Percentiles rank a stretch among this genome's conserved stretches.
These are phyloP conservation scores for Pterocarpus macrocarpus DNA, from an alignment of 306 rosid species.

Conservation along the genomic window DNA sequence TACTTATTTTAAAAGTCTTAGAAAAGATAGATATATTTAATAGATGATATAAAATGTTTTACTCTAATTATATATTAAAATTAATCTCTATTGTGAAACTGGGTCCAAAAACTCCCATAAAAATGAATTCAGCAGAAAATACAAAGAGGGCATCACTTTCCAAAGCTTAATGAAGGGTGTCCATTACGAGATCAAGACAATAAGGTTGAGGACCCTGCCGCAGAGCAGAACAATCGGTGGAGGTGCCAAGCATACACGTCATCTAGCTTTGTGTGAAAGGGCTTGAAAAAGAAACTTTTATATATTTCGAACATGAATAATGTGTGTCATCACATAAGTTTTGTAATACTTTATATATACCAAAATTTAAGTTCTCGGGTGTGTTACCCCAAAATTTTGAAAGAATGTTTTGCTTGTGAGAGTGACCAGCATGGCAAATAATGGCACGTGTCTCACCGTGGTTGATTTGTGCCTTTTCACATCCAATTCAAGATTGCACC, in stretches of 20 bases:
- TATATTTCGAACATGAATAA: too few species aligned
- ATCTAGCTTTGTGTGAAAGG: neutral
- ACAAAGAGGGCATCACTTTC: neutral
- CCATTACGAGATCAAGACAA: neutral
- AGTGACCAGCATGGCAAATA: conserved; percentile 1
- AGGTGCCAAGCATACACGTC: neutral
- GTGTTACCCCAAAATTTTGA: too few species aligned
- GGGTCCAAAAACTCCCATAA: neutral
- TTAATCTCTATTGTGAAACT: too few species aligned
- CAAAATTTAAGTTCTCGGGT: too few species aligned
- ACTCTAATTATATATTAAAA: too few species aligned
- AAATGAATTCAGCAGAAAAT: neutral
- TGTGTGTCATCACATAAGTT: too few species aligned
- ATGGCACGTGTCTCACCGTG: neutral
- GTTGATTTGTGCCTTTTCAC: neutral
- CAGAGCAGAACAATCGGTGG: neutral
- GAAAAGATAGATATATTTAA: too few species aligned
- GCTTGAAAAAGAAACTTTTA: too few species aligned
- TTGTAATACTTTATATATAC: too few species aligned
- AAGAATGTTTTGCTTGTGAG: conserved; percentile 3
- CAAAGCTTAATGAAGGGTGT: neutral
- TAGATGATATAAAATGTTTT: too few species aligned
- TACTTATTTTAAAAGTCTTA: too few species aligned
- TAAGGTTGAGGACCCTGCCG: neutral
- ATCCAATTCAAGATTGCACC: neutral